Base-by-base conservation (phyloP, 2,329 filamentous ascomycete species). In the Pezicula neosporulosa region DNA sequence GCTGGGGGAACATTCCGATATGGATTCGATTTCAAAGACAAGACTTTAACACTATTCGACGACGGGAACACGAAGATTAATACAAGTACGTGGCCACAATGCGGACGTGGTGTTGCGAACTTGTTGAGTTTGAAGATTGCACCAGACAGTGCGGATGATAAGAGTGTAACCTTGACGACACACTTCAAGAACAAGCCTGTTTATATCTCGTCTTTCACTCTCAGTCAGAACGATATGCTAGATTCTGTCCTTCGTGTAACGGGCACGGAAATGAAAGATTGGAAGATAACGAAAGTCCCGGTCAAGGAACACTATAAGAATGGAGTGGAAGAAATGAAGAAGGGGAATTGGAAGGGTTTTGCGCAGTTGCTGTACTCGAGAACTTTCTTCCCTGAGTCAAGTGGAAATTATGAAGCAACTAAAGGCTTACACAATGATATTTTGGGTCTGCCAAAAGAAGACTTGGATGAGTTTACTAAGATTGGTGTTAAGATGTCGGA, bases 31-130 rank as follows among this genome's bases (percentile, higher is more conserved):
- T 66, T 82, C 42, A 57, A 66, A 7, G 69, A 73, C 37, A 65
- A 66, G 0, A 63, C 61, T 6, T 61, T 74, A 10, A 75, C 71
- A 0, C 61, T 80, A n/a, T 80, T 72, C 51, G 81, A 82, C 53
- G 78, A 81, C 27, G 77, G 78, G 1, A 69, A 68, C 13, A 71
- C 66, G 6, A 69, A 63, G 36, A 70, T 76, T 49, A 73, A 70
- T 13, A 70, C 66, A 1, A 73, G 69, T 6, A 82, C 79, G 0
- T 77, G 72, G 68, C 54, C 67, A 21, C 77, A 81, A 61, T 74
- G 75, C 45, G 83, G 78, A 0, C 70, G 76, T 1, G 81, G 79
- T 0, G 70, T 84, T 12, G 80, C 80, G 1, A 67, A 62, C 0
- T 60, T 81, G 0, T 60, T 81, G 1, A 74, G 68, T 38, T 63